Evolutionary conservation across 305 asterid genomes (phyloP), one percentile per base, ranked within the genome.

Genomic region (Fraxinus xanthoxyloides): DNA sequence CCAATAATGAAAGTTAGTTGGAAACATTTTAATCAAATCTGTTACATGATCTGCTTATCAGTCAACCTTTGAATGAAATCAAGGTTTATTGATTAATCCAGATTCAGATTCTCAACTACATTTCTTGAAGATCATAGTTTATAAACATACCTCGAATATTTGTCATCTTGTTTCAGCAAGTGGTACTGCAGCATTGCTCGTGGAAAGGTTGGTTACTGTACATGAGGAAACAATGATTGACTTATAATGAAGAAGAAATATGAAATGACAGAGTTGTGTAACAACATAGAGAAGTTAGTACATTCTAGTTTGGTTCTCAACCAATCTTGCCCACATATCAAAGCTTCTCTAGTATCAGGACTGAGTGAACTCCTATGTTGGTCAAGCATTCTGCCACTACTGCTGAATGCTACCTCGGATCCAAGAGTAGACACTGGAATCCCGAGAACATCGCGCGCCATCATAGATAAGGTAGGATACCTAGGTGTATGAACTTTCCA

Each of bases 401-500:
- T 89, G 88, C 92, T 91, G 85, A 93, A 93, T 19, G 91, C 94
- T 72, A 89, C 85, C 77, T 92, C 97, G 2, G 87, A 89, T 67
- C 89, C 95, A 82, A 95, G 92, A 38, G 97, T 95, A 43, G 97
- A 91, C 70, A 92, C 92, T 5, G 97, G 97, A 82, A 93, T 84
- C 13, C 89, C 94, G 86, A 95, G 91, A 75, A 94, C 77, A 85
- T 95, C 98, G 10, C 98, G 97, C 1, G 99, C 99, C 93, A 95
- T 90, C 92, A 90, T 88, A n/a, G 99, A 94, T 86, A 94, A 91
- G 77, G 90, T 89, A 17, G 99, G 98, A 82, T 95, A 94, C 92
- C 97, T 90, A 1, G 99, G 99, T 0, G 94, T 92, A 81, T 95
- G 98, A 75, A 95, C 99, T 88, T 92, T 95, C 99, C 99, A 95